Base-by-base conservation (phyloP, 805 yeast genomes). In the Candida montana region DNA sequence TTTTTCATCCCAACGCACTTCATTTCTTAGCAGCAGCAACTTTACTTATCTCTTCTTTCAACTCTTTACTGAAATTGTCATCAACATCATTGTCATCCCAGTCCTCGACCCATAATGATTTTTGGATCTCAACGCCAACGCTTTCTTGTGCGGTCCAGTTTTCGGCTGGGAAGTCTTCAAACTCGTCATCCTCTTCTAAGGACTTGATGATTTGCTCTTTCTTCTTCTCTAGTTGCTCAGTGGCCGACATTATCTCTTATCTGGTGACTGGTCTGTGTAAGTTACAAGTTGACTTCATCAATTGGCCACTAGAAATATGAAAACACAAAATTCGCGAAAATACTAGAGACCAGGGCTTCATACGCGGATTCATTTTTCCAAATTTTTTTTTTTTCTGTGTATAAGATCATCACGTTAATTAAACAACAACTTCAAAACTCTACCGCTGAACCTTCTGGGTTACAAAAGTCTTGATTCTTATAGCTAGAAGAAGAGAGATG, bases 11-110 rank as follows among this genome's bases (percentile, higher is more conserved):
- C 11, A 13, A 13, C 29, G 29, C n/a, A 21, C 7, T 11, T 42
- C 34, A 48, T 44, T 48, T 49, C 40, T 51, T 51, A 15, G 45
- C 33, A 28, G 49, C 50, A n/a, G 55, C 51, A 27, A 51, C 57
- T 23, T 51, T 51, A 5, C 54, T 52, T 19, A 53, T 41, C 30
- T 53, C 57, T 26, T 49, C 49, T 75, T 81, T 79, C 59, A 91
- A 71, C 53, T 75, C 80, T 48, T 72, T 74, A 33, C 93, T 79
- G 65, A 91, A 93, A 50, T 87, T 88, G 56, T 90, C 97, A 46
- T 86, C 93, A 45, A 82, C 85, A 55, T 90, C 96, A 48, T 89
- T 95, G 60, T 91, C 95, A 52, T 85, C 97, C 99, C 99, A 91
- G 61, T 88, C 91, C 63, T 90, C 96, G 53, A 90, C 96, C 97